These are phyloP conservation scores for Candida vaughaniae DNA, from an alignment of 805 yeast genomes.

Conservation along the genomic window DNA sequence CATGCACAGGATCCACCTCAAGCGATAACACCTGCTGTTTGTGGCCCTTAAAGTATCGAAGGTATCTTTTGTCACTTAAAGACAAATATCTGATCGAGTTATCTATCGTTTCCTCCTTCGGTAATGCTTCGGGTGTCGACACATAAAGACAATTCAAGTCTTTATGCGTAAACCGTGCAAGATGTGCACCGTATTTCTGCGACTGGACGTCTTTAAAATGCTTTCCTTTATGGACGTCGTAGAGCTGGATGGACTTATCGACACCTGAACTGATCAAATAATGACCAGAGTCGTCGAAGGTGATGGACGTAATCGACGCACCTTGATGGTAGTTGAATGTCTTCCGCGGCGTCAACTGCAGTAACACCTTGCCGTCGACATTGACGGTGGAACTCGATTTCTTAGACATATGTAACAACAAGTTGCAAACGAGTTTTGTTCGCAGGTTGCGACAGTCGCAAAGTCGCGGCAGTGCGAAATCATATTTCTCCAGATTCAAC, in stretches of 20 bases:
- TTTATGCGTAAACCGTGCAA: constrained; percentile 80
- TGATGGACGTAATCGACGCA: constrained; percentile 64
- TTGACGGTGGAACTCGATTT: constrained; percentile 20
- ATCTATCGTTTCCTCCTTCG: constrained; percentile 45
- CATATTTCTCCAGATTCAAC: no score
- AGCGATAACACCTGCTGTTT: constrained; percentile 69
- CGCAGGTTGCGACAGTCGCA: no score
- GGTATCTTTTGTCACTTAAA: constrained; percentile 71
- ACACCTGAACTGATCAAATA: constrained; percentile 72
- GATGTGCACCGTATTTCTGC: constrained; percentile 89
- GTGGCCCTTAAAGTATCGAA: constrained; percentile 89
- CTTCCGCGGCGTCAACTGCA: constrained; percentile 41
- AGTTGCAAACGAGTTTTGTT: no score
- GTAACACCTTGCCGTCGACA: constrained; percentile 25
- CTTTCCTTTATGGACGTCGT: constrained; percentile 69
- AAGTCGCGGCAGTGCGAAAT: no score
- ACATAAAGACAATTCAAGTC: constrained; percentile 75
- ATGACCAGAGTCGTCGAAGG: constrained; percentile 83
- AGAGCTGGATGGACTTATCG: constrained; percentile 80
- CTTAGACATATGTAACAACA: no score
- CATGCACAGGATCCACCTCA: constrained; percentile 70
- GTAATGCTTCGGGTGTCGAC: constrained; percentile 52
- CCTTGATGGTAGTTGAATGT: constrained; percentile 49
- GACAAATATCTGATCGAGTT: constrained; percentile 74
- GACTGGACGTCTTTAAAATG: constrained; percentile 69